Evolutionary conservation across 345 rosid species (phyloP).

Genomic region (Citrus reticulata): DNA sequence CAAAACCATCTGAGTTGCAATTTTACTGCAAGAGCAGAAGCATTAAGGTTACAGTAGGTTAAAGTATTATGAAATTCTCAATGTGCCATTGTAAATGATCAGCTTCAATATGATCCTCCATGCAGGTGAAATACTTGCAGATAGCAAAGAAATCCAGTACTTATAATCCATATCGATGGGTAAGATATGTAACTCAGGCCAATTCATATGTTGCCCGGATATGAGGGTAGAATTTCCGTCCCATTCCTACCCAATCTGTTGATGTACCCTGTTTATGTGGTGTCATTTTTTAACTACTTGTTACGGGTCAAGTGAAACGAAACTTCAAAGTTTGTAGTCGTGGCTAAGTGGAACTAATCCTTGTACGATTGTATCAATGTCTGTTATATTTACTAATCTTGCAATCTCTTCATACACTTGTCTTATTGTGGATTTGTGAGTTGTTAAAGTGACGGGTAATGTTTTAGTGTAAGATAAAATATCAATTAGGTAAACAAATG

Average conservation of each 20-base stretch:
- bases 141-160: slow-evolving; percentile 84
- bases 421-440: neutral
- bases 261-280: neutral
- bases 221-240: slow-evolving; percentile 13
- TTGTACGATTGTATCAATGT: slow-evolving; percentile 3
- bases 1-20: neutral
- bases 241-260: neutral
- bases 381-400: neutral
- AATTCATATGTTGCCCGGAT: slow-evolving; percentile 94
- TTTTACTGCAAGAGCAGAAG: neutral
- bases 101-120: slow-evolving; percentile 3
- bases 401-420: neutral
- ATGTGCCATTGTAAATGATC: neutral
- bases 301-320: neutral
- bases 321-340: neutral
- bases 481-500: neutral
- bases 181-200: slow-evolving; percentile 97
- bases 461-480: neutral
- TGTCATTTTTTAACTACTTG: neutral
- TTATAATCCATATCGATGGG: slow-evolving; percentile 95
- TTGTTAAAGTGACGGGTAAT: neutral
- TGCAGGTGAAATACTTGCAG: slow-evolving; percentile 98
- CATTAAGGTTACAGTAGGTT: neutral
- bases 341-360: neutral
- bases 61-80: neutral